Conservation (phyloP, 1,284 basidiomycete species). For the Cutaneotrichosporon spelunceum region DNA sequence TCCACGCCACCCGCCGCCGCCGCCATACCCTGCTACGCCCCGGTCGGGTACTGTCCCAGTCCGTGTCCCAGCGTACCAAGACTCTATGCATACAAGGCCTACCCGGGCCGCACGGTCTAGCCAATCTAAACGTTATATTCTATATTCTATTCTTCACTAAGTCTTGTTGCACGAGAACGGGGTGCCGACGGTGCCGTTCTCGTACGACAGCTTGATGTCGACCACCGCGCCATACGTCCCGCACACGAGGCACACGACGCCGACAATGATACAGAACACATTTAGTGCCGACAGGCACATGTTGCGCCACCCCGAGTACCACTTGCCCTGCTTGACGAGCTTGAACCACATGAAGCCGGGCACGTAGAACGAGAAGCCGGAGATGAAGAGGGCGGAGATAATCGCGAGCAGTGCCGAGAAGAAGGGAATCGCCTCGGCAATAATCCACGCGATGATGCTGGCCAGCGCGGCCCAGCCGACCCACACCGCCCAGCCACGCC, state of each 20-base stretch:
- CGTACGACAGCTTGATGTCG: conserved; percentile 17
- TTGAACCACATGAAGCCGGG: conserved; percentile 25
- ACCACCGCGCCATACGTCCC: conserved; percentile 18
- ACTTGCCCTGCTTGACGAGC: conserved; percentile 19
- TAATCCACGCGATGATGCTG: conserved; percentile 16
- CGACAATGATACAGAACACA: conserved; percentile 15
- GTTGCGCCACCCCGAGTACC: conserved; percentile 18
- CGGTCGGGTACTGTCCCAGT: too few relatives aligned
- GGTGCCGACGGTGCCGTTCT: conserved; percentile 12
- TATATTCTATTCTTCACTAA: background rate
- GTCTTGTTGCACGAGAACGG: conserved; percentile 18
- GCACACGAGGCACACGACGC: conserved; percentile 17
- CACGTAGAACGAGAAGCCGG: conserved; percentile 23
- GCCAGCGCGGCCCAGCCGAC: conserved; percentile 32
- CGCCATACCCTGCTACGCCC: too few relatives aligned
- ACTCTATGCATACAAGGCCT: conserved; percentile 1
- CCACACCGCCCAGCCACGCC: conserved; percentile 55
- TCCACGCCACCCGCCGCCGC: too few relatives aligned
- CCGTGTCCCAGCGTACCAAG: too few relatives aligned
- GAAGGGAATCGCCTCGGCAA: conserved; percentile 39
- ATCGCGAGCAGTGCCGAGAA: conserved; percentile 39
- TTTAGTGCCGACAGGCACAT: conserved; percentile 13
- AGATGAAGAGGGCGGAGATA: conserved; percentile 30
- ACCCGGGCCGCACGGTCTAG: conserved; percentile 1
- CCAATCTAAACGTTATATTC: background rate